These are phyloP conservation scores for Ustilago sp. DNA, from an alignment of 1,284 basidiomycete species.

Conservation along the genomic window DNA sequence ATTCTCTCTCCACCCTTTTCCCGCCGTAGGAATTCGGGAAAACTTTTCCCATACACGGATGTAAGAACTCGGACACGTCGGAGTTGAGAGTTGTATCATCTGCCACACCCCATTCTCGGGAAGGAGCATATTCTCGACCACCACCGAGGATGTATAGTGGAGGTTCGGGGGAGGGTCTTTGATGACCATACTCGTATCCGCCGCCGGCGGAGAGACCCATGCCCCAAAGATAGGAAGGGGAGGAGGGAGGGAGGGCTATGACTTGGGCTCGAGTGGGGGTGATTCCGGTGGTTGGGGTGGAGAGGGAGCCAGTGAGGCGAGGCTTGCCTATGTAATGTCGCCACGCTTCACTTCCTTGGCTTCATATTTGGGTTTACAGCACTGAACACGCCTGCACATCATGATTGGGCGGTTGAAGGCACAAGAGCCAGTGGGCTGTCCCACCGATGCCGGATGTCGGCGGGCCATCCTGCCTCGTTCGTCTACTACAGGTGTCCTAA, in stretches of 20 bases:
- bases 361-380: too few relatives aligned
- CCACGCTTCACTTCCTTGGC: too few relatives aligned
- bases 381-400: too few relatives aligned
- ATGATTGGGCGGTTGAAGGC: too few relatives aligned
- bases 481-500: too few relatives aligned
- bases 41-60: conserved; percentile 13
- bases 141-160: conserved; percentile 80
- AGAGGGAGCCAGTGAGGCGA: conserved; percentile 70
- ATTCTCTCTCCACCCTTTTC: conserved; percentile 73
- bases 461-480: too few relatives aligned
- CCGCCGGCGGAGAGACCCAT: conserved; percentile 68
- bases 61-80: conserved; percentile 70
- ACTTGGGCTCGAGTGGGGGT: conserved; percentile 81
- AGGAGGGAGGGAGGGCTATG: conserved; percentile 75
- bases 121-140: conserved; percentile 73
- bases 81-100: conserved; percentile 76
- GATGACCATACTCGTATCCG: conserved; percentile 82
- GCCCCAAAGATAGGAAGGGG: conserved; percentile 14
- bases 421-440: too few relatives aligned
- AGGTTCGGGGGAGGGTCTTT: conserved; percentile 71
- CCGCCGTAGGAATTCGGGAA: conserved; percentile 74
- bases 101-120: conserved; percentile 74
- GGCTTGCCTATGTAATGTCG: too few relatives aligned
- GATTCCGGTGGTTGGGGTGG: conserved; percentile 72
- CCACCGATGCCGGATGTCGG: too few relatives aligned